phyloP scores from a whole-genome alignment of 2,329 filamentous ascomycete species.

The Aspergillus ruber region DNA sequence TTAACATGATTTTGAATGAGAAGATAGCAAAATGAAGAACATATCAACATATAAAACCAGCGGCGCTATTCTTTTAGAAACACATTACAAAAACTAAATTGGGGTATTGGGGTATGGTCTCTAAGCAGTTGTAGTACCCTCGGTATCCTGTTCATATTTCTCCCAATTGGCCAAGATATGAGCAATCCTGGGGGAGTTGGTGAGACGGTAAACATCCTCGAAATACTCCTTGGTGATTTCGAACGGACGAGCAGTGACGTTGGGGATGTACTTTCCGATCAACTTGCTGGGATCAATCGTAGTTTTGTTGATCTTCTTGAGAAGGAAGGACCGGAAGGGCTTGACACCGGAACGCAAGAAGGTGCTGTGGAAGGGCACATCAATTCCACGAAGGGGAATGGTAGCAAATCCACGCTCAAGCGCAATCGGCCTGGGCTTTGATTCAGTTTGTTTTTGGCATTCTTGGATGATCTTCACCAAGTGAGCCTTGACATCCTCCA shows the following conservation, averaged over 20 bases:
- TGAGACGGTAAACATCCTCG: constrained; percentile 94
- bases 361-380: constrained; percentile 98
- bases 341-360: constrained; percentile 98
- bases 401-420: constrained; percentile 94
- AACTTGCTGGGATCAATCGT: constrained; percentile 96
- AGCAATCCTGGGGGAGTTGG: constrained; percentile 61
- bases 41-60: no score
- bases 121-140: constrained; percentile 13
- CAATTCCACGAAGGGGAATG: constrained; percentile 92
- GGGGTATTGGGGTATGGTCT: not conserved
- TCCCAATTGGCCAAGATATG: constrained; percentile 74
- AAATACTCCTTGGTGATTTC: constrained; percentile 98
- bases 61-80: no score
- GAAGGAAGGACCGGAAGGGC: constrained; percentile 94
- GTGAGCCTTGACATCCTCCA: constrained; percentile 87
- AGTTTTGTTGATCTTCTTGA: constrained; percentile 99
- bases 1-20: no score
- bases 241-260: constrained; percentile 94
- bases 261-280: constrained; percentile 97
- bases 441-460: constrained; percentile 77
- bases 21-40: no score
- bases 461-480: constrained; percentile 85
- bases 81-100: no score
- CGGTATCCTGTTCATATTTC: constrained; percentile 51
- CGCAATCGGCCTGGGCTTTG: constrained; percentile 81